Evolutionary conservation across 257 asterid genomes (phyloP).

Genomic region (Petunia secreta): DNA sequence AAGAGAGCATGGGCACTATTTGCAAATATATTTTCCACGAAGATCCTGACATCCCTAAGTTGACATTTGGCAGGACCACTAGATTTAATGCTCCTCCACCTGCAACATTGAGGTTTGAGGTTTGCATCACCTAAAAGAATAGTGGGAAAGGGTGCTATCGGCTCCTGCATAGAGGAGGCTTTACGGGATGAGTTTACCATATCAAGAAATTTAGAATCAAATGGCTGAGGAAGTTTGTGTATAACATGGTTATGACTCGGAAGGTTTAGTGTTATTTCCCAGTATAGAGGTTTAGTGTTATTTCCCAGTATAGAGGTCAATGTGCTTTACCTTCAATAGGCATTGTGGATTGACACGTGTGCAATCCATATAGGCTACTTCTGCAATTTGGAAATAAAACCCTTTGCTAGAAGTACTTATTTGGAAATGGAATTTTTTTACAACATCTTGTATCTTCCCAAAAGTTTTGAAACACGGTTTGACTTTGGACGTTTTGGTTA

Average conservation of each 20-base stretch:
- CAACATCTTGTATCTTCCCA: background rate
- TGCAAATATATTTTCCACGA: background rate
- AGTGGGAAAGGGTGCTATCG: background rate
- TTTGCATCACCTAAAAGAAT: background rate
- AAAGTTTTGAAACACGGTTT: background rate
- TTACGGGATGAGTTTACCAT: background rate
- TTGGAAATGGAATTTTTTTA: background rate
- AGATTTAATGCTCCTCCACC: background rate
- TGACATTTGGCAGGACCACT: background rate
- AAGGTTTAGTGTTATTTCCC: conserved; percentile 7
- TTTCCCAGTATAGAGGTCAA: conserved; percentile 19
- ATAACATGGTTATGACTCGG: background rate
- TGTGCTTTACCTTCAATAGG: background rate
- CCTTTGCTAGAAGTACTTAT: background rate
- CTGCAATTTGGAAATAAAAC: background rate
- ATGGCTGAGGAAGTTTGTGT: background rate
- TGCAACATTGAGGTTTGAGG: background rate
- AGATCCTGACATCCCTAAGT: background rate
- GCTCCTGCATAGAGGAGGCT: background rate
- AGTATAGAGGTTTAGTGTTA: background rate
- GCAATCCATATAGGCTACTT: background rate
- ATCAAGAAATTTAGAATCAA: background rate
- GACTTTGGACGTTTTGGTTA: conserved; percentile 5
- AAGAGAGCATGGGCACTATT: background rate
- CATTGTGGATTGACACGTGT: background rate